These are phyloP conservation scores for Cetradonia linearis DNA, from an alignment of 495 filamentous ascomycete genomes.

Conservation along the genomic window DNA sequence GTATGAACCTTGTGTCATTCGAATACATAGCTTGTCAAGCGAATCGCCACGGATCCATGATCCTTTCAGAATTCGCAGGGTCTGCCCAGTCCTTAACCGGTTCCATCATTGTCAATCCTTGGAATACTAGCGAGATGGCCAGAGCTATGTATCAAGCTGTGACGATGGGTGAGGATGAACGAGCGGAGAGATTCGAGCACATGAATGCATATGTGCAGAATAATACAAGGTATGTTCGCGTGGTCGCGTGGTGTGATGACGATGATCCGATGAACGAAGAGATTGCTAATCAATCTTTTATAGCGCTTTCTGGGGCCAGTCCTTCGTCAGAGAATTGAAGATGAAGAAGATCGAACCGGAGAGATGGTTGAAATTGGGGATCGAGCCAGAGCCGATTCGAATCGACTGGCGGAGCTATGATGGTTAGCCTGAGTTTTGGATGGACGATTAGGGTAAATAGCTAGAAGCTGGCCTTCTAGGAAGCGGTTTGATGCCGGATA, in stretches of 20 bases:
- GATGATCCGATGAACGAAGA: background rate
- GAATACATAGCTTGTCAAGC: constrained; percentile 90
- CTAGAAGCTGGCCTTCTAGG: background rate
- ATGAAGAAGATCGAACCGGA: constrained; percentile 37
- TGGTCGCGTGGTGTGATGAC: constrained; percentile 9
- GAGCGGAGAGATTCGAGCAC: constrained; percentile 70
- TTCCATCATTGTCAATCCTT: constrained; percentile 80
- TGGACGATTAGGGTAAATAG: background rate
- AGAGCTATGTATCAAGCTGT: constrained; percentile 76
- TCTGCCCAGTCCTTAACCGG: constrained; percentile 81
- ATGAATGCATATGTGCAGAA: constrained; percentile 76
- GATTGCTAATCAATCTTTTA: constrained; percentile 16
- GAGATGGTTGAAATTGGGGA: constrained; percentile 16
- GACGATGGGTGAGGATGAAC: constrained; percentile 75
- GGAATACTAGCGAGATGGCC: constrained; percentile 80
- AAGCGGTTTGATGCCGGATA: background rate
- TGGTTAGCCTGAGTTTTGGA: background rate
- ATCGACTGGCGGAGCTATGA: constrained; percentile 23
- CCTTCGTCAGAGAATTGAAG: constrained; percentile 77
- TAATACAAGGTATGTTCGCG: constrained; percentile 58
- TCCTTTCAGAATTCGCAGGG: constrained; percentile 86
- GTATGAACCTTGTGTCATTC: constrained; percentile 95
- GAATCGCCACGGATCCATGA: constrained; percentile 75
- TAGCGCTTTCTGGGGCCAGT: constrained; percentile 95
- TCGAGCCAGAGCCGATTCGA: constrained; percentile 13